A percentile compares a stretch with the other conserved stretches of the same genome.
Evolutionary conservation across 345 rosid species (phyloP).

Genomic region (Heritiera fomes): DNA sequence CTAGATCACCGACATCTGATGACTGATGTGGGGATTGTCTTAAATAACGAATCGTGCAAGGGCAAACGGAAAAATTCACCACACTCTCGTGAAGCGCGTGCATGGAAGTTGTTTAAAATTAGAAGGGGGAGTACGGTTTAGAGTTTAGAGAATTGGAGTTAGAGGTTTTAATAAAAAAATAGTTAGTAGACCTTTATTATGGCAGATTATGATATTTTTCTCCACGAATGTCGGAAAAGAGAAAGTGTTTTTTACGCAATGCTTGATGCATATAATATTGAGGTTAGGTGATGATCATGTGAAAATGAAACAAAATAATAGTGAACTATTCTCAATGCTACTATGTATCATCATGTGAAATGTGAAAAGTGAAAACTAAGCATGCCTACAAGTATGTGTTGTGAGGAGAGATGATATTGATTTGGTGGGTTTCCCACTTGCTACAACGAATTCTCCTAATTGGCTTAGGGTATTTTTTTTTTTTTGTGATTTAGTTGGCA

Average conservation of each 20-base stretch:
- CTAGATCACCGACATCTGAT: slow-evolving; percentile 14
- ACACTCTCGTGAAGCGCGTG: not conserved
- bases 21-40: slow-evolving; percentile 20
- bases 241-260: not conserved
- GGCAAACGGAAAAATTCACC: not conserved
- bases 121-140: too few relatives aligned
- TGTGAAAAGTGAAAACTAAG: not conserved
- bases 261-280: not conserved
- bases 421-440: not conserved
- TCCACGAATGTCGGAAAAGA: not conserved
- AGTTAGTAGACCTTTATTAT: too few relatives aligned
- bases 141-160: too few relatives aligned
- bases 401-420: not conserved
- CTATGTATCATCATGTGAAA: too few relatives aligned
- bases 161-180: too few relatives aligned
- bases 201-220: not conserved
- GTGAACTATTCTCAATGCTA: too few relatives aligned
- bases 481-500: not conserved
- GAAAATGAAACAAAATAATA: not conserved
- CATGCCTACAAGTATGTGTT: not conserved
- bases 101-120: not conserved
- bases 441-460: not conserved
- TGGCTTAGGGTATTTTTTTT: not conserved
- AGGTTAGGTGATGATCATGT: not conserved
- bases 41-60: slow-evolving; percentile 18